Conservation (phyloP, 2,329 filamentous ascomycete species). For the Hypoxylon sp. region DNA sequence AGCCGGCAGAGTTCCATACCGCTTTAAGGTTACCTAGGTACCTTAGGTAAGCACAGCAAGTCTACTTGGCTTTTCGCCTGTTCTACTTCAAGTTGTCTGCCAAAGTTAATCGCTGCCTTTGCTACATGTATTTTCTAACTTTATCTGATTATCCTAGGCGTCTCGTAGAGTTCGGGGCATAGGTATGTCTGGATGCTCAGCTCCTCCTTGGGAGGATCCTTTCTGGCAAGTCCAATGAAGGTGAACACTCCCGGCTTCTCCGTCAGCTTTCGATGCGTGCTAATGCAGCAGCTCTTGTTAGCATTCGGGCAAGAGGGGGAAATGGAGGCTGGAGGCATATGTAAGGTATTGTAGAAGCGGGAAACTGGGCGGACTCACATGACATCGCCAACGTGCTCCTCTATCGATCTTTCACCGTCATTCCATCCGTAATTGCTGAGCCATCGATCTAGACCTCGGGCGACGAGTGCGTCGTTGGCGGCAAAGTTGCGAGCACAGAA, state of each 20-base stretch:
- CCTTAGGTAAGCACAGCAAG: no score
- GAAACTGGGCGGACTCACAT: background rate
- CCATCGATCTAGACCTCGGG: constrained; percentile 2
- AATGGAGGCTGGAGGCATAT: no score
- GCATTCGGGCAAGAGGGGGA: no score
- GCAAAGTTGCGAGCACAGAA: background rate
- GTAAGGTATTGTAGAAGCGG: no score
- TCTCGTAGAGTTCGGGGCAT: constrained; percentile 9
- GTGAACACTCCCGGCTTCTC: constrained; percentile 8
- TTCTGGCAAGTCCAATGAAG: constrained; percentile 8
- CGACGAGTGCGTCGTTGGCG: constrained; percentile 2
- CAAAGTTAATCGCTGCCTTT: no score
- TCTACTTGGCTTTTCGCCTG: no score
- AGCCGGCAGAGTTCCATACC: no score
- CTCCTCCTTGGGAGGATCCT: constrained; percentile 1
- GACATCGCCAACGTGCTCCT: background rate
- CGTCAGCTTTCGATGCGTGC: constrained; percentile 7
- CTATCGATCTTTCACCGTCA: constrained; percentile 3
- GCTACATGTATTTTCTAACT: no score
- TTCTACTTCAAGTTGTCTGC: no score
- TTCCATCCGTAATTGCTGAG: constrained; percentile 10
- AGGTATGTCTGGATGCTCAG: constrained; percentile 11
- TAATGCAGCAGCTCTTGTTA: background rate
- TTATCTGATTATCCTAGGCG: background rate
- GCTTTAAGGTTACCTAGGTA: no score